Base-by-base conservation (phyloP, 306 rosid genomes). In the Amphicarpaea edgeworthii region DNA sequence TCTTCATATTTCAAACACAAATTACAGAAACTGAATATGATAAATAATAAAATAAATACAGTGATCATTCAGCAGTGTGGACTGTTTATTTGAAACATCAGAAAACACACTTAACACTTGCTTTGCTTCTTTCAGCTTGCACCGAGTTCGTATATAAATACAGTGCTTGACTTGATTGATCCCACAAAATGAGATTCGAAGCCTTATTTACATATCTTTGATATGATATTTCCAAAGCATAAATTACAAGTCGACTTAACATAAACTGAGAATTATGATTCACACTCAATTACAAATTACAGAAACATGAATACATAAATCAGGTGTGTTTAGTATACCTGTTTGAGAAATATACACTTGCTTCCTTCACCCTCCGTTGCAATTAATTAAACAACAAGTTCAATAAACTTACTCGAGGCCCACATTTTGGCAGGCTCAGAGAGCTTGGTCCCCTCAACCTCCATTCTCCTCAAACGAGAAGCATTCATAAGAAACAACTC, bases 391-490 rank as follows among this genome's bases (percentile, higher is more conserved):
- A 12, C 79, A 53, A 78, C 74, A 78, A 89, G 69, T 62, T 90
- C 83, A 55, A 92, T 73, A 30, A 90, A 89, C 73, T 84, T 89
- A 24, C 45, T 68, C 0, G 89, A 86, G 3, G 93, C 91, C 82
- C 80, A 85, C 9, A 47, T 73, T 83, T 73, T 89, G 0, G 88
- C 87, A 7, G 80, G 83, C 55, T 79, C 91, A 2, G 97, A 89
- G 55, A 95, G 73, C 88, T 89, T 95, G 72, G 46, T 64, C 54
- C 78, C 87, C 50, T 95, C 99, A 59, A 95, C 97, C 51, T 79
- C 83, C 15, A 95, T 69, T 53, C 69, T 82, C 60, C 81, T 95
- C 85, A 95, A 83, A 49, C 59, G 42, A 1, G 85, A 79, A 59
- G 80, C 85, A 66, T 84, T 88, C 73, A 84, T 51, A 12, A 90